Conservation (phyloP, 768 basidiomycete species). For the Mycena albidolilacea region DNA sequence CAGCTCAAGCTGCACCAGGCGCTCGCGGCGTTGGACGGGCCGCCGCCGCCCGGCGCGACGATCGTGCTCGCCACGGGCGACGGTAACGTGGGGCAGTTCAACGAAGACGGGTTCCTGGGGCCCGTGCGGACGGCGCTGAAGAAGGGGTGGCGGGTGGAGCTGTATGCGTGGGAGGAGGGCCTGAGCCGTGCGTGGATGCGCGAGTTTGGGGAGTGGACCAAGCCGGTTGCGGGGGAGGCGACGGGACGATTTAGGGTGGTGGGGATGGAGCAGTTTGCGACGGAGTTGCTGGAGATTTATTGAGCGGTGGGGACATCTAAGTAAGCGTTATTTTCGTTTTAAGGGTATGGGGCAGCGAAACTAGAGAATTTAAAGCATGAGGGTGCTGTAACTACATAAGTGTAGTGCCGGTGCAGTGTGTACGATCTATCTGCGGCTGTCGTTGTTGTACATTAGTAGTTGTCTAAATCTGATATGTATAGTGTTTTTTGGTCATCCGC, state of each 20-base stretch:
- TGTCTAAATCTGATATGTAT: conserved; percentile 23
- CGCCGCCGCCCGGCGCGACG: conserved; percentile 75
- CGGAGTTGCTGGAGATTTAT: conserved; percentile 66
- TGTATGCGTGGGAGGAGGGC: conserved; percentile 93
- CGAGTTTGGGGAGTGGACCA: conserved; percentile 71
- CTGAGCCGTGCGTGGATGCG: conserved; percentile 84
- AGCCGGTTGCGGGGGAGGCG: conserved; percentile 60
- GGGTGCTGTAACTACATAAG: conserved; percentile 9
- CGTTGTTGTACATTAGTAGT: conserved; percentile 37
- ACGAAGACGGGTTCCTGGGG: conserved; percentile 92
- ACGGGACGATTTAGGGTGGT: conserved; percentile 68
- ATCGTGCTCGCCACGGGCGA: conserved; percentile 96
- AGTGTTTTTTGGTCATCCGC: neutral
- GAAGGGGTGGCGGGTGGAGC: conserved; percentile 94
- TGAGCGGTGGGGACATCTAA: conserved; percentile 8
- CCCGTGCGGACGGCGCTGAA: conserved; percentile 89
- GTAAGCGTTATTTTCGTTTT: neutral
- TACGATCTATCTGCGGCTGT: conserved; percentile 9
- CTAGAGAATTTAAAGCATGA: conserved; percentile 17
- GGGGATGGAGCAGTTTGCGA: conserved; percentile 78
- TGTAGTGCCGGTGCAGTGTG: conserved; percentile 17
- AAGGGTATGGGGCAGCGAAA: conserved; percentile 12
- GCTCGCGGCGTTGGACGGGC: conserved; percentile 76
- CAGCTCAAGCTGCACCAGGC: conserved; percentile 94
- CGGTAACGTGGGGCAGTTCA: conserved; percentile 93